A percentile compares a stretch with the other conserved stretches of the same genome.
These are phyloP conservation scores for Yarrowia porcina DNA, from an alignment of 805 yeast species.

Conservation along the genomic window DNA sequence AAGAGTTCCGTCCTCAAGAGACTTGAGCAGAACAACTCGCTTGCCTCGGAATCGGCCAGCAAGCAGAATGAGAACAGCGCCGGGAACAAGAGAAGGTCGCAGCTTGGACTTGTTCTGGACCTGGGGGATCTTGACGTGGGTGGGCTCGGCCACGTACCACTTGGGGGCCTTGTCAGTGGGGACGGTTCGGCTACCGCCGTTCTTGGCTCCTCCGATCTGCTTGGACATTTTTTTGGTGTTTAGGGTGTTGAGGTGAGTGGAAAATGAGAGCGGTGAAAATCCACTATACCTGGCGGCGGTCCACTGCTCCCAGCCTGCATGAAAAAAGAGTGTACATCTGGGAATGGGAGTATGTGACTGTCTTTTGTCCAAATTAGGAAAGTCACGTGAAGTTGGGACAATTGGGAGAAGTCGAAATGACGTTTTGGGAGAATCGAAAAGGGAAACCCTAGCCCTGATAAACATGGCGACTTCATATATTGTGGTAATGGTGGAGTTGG, in stretches of 20 bases:
- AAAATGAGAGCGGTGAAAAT: constrained; percentile 24
- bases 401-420: constrained; percentile 6
- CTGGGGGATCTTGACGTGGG: constrained; percentile 77
- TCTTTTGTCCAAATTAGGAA: neutral
- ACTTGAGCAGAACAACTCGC: constrained; percentile 97
- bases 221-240: constrained; percentile 22
- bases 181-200: constrained; percentile 39
- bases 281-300: constrained; percentile 20
- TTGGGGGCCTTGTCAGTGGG: constrained; percentile 48
- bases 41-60: constrained; percentile 99
- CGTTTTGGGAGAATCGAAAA: too few species aligned
- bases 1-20: constrained; percentile 95
- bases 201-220: constrained; percentile 35
- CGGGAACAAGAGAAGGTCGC: constrained; percentile 95
- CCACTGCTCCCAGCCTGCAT: constrained; percentile 10
- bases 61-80: constrained; percentile 93
- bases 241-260: constrained; percentile 23
- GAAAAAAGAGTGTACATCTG: constrained; percentile 18
- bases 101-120: constrained; percentile 85
- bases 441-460: neutral
- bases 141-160: constrained; percentile 84
- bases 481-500: too few species aligned
- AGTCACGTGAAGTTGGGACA: constrained; percentile 4
- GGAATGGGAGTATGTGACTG: constrained; percentile 21
- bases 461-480: too few species aligned